Evolutionary conservation across 176 grass and related monocot species (phyloP).

Genomic region (Thalia dealbata): DNA sequence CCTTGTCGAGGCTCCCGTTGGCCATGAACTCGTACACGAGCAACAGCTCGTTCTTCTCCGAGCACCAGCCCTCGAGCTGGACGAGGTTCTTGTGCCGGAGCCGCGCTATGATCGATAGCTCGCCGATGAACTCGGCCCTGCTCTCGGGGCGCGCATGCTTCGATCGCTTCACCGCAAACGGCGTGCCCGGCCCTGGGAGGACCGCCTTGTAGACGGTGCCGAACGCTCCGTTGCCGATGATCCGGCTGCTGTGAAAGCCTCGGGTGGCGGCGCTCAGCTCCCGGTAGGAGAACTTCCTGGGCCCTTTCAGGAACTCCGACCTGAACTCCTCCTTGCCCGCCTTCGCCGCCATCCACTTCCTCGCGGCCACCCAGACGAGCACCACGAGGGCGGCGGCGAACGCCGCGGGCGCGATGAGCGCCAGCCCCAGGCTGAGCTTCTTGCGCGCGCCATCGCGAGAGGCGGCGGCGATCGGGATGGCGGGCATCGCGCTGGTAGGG

Average conservation of each 20-base stretch:
- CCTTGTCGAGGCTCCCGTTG: constrained; percentile 73
- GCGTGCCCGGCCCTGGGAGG: constrained; percentile 14
- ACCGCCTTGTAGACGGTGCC: constrained; percentile 74
- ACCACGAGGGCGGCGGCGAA: constrained; percentile 37
- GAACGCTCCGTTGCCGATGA: constrained; percentile 73
- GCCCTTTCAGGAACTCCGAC: constrained; percentile 53
- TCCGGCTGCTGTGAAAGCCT: constrained; percentile 61
- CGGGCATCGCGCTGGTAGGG: constrained; percentile 13
- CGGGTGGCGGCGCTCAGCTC: constrained; percentile 58
- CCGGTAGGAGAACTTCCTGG: constrained; percentile 75
- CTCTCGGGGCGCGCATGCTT: constrained; percentile 79
- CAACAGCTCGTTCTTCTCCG: constrained; percentile 58
- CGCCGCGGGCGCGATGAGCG: constrained; percentile 48
- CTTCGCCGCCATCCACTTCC: constrained; percentile 34
- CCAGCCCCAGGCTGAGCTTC: constrained; percentile 37
- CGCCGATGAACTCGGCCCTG: constrained; percentile 64
- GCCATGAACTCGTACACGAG: constrained; percentile 95
- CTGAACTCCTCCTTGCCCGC: constrained; percentile 21
- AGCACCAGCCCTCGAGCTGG: constrained; percentile 81
- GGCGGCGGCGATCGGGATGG: neutral
- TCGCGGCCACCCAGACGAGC: constrained; percentile 47
- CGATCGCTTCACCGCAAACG: constrained; percentile 65
- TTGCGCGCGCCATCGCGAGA: constrained; percentile 13
- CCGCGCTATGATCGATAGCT: constrained; percentile 73
- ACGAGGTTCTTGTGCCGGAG: constrained; percentile 84